Evolutionary conservation across 306 rosid genomes (phyloP).

Genomic region (Quercus parvula): DNA sequence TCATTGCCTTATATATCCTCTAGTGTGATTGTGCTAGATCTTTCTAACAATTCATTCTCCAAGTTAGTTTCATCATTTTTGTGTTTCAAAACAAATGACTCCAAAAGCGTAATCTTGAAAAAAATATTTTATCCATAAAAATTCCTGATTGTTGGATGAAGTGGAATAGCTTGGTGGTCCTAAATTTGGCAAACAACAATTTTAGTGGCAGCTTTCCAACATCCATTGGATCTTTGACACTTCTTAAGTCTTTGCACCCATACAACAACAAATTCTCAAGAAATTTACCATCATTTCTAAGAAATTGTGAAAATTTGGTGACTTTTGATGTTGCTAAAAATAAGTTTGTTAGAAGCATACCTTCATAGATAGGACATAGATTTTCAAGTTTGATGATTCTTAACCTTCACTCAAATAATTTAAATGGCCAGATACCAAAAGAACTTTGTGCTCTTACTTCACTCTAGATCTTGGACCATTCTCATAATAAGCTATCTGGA

Average conservation of each 20-base stretch:
- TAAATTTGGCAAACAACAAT: slow-evolving; percentile 7
- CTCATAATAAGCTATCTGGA: slow-evolving; percentile 3
- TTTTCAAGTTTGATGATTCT: not conserved
- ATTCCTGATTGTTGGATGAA: slow-evolving; percentile 17
- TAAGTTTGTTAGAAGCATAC: no score
- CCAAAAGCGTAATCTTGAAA: not conserved
- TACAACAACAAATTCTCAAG: not conserved
- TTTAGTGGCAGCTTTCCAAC: slow-evolving; percentile 24
- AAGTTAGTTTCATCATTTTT: no score
- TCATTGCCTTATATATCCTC: not conserved
- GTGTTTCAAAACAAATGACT: not conserved
- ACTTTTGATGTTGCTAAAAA: no score
- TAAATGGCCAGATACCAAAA: not conserved
- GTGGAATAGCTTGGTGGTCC: not conserved
- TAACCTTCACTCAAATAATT: slow-evolving; percentile 1
- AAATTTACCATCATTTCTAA: no score
- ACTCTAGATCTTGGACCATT: slow-evolving; percentile 20
- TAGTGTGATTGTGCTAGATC: not conserved
- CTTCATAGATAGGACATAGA: no score
- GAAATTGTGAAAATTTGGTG: no score
- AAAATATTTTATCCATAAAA: not conserved
- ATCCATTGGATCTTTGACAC: slow-evolving; percentile 14
- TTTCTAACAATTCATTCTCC: not conserved
- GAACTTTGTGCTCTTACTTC: slow-evolving; percentile 5
- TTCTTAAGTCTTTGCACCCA: slow-evolving; percentile 9